Base-by-base conservation (phyloP, 371 early-diverging fungal genomes). In the Chytridiales sp. region DNA sequence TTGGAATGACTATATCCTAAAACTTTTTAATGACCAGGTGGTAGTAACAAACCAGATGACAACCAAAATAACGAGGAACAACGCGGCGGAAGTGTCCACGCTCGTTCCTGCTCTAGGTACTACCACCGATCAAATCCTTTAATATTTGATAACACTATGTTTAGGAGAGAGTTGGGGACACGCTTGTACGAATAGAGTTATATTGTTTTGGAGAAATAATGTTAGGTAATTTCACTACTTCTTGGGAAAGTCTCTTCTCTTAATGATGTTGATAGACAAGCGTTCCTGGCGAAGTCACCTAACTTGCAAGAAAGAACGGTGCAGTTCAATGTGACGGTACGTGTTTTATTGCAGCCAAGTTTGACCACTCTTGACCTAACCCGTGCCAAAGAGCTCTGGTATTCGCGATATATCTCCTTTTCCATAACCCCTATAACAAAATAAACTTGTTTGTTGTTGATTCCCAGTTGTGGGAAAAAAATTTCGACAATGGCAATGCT, bases 21-120 rank as follows among this genome's bases (percentile, higher is more conserved):
- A 21, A n/a, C 9, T 11, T 44, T 11, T 17, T 9, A 29, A 32
- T 24, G 52, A 38, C 35, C 41, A 61, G 74, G 50, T 77, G 15
- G 66, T 80, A 15, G 17, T 80, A n/a, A 61, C 67, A 26, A 80
- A 80, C 50, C 80, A 80, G 46, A 74, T 80, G 74, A 77, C 80
- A 4, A 73, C 78, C 3, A 63, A 68, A 59, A 60, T 72, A 34
- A 39, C 49, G 13, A 59, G 32, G 38, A 46, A 43, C n/a, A 64
- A 47, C 1, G 52, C 41, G 19, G 42, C 41, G 35, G 62, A 63
- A 34, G 30, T 39, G 17, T 64, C 74, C 3, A 50, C 54, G 3
- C 47, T 75, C 32, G 74, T 75, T 26, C 75, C 77, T 0, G 77
- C 77, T 1, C 62, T 75, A 27, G 74, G 76, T 69, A 31, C 17